Base-by-base conservation (phyloP, 345 rosid genomes). In the Iberis pinnata region DNA sequence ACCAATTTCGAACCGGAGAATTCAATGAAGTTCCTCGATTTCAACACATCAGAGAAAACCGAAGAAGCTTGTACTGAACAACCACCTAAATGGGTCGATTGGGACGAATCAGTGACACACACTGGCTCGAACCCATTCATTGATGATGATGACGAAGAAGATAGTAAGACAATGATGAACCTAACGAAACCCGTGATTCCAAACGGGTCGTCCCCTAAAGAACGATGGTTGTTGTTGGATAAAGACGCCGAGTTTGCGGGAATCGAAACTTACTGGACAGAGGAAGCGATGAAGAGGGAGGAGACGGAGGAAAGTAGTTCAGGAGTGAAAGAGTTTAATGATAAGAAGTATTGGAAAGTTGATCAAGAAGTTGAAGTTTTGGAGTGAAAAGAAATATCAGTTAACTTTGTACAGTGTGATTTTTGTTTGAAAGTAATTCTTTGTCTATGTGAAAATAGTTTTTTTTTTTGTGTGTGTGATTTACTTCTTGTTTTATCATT, bases 211-310 rank as follows among this genome's bases (percentile, higher is more conserved):
- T 37, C 64, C 12, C 71, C 89, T 36, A 53, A 75, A 8, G 40
- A n/a, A n/a, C 79, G 2, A 71, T 70, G 79, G 12, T 81, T 94
- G 36, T 60, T 92, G 58, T 88, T 92, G n/a, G 98, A 88, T 60
- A 96, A 88, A 71, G 98, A 92, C 62, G 90, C 88, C 37, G 98
- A 92, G 66, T 88, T 85, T 61, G 94, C 88, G 7, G 98, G 98
- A 2, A 88, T 88, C 47, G 97, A 88, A 66, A 46, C 76, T 40
- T 88, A 85, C 79, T 95, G 95, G 13, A 81, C 94, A 1, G 94
- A 83, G 76, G 85, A 81, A 76, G 97, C 96, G 41, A 92, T 85
- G 97, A 94, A 88, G 7, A 94, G 85, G 7, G 94, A 81, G 52
- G 95, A 95, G 4, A 3, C 11, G 37, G 11, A 32, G 7, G 37